Conservation (phyloP, 139 green algal genomes). For the Pleodorina starrii region DNA sequence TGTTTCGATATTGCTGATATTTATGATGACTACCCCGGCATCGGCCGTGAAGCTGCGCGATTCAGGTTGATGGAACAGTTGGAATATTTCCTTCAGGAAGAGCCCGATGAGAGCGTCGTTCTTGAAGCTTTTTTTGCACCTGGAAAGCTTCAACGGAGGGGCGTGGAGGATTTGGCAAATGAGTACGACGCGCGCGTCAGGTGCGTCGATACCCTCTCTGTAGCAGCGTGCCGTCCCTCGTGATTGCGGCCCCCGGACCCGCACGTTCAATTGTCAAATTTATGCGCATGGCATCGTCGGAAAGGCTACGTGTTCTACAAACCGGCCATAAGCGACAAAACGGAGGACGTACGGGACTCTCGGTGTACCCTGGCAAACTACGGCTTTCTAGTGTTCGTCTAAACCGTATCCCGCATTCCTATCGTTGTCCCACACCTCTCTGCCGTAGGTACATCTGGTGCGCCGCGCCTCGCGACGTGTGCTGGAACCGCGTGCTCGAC, state of each 20-base stretch:
- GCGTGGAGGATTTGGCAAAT: background rate
- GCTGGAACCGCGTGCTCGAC: background rate
- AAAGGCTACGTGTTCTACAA: too few relatives aligned
- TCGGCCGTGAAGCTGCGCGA: background rate
- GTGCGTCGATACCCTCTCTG: too few relatives aligned
- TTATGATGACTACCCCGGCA: background rate
- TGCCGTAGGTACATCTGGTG: constrained; percentile 28
- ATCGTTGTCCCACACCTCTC: too few relatives aligned
- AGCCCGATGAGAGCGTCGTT: background rate
- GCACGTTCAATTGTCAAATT: too few relatives aligned
- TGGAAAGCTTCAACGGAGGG: background rate
- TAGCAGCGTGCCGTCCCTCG: too few relatives aligned
- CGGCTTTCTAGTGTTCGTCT: too few relatives aligned
- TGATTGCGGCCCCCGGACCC: too few relatives aligned
- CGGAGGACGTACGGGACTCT: too few relatives aligned
- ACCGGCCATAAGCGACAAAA: too few relatives aligned
- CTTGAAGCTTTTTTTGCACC: constrained; percentile 13
- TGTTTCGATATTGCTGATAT: background rate
- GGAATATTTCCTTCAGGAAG: background rate
- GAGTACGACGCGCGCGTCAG: background rate
- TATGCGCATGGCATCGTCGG: too few relatives aligned
- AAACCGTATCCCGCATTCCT: too few relatives aligned
- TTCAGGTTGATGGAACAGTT: background rate
- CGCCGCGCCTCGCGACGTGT: background rate
- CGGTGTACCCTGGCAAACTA: too few relatives aligned